Evolutionary conservation across 78 protist genomes (phyloP), one percentile per base, ranked within the genome.

Genomic region (Blattamonas nauphoetae): DNA sequence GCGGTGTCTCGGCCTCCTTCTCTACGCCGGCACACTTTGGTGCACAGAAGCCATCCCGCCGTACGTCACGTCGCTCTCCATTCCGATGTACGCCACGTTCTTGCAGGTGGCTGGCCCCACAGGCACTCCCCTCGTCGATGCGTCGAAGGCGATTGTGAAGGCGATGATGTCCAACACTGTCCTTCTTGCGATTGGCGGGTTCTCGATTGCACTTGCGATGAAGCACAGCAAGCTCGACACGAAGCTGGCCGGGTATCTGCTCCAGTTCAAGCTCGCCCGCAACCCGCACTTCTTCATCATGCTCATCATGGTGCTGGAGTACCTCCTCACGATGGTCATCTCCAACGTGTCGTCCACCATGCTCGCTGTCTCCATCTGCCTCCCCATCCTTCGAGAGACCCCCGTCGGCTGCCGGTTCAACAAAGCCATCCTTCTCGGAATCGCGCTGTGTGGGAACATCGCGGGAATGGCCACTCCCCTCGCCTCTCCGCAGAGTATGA

Each of bases 401-500:
- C 83, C 83, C 41, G 21, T 11, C 45, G 11, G 21, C 41, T n/a
- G 83, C 83, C 45, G 83, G 42, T 79, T 79, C 83, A 79, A 36
- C 83, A 79, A 79, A 11, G 21, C 83, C 41, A n/a, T 79, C 41
- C 83, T 79, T 6, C 4, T 79, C 45, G 83, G 43, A 4, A 79
- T 79, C 83, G 83, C 83, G 21, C 11, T 55, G 71, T 55, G 71
- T 55, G 71, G 71, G 38, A 55, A 55, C 71, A 55, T 55, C 41
- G 83, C 43, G 5, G 83, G 83, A 5, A 79, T 79, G 83, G 6
- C 83, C 83, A 38, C 83, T 4, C 83, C 83, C 45, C 83, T 79
- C 42, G 83, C 83, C 45, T 33, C 43, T 21, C 83, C 83, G 43
- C 83, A 79, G 83, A 38, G 38, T 11, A 55, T 55, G 71, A 55